Evolutionary conservation across 176 grass and related monocot species (phyloP), one percentile per base, ranked within the genome.

Genomic region (Raddia guianensis): DNA sequence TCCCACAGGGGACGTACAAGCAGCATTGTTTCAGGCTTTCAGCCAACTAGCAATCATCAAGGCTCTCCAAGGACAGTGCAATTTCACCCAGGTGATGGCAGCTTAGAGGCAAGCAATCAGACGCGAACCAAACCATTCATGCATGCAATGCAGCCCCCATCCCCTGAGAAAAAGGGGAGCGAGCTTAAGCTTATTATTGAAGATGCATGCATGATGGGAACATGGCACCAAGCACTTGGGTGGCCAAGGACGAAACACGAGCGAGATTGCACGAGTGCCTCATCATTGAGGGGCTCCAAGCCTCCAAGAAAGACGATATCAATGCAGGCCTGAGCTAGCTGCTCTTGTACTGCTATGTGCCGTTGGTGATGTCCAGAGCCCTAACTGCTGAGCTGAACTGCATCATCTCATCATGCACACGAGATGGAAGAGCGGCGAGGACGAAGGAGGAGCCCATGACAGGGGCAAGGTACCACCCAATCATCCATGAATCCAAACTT

Each of bases 181-280:
- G 37, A 40, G 4, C 37, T 40, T 1, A 52, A 18, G 45, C 27
- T 27, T 27, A 27, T 27, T 27, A 27, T 27, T 27, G 27, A 27
- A 27, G 27, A 27, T 1, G 27, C 27, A 27, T 27, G 27, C 27
- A 21, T n/a, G 49, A 51, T 50, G 18, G 79, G 18, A 12, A 33
- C 20, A 66, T 44, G 3, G 7, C 35, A 21, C 35, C 11, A 9
- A 9, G 12, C 49, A 19, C 19, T 59, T 71, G 15, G 27, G 27
- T 27, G 27, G 3, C 2, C 16, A 73, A 56, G 75, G 75, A 84
- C 75, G 62, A 53, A 61, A 51, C 37, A 64, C 12, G 78, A 76
- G n/a, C 70, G 16, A 13, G 37, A 40, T 64, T 75, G 78, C 87
- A 88, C 80, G 77, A 81, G 82, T 76, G 82, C 77, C 82, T 61